Conservation (phyloP, 2,329 filamentous ascomycete genomes). For the Coniochaeta prunicola region DNA sequence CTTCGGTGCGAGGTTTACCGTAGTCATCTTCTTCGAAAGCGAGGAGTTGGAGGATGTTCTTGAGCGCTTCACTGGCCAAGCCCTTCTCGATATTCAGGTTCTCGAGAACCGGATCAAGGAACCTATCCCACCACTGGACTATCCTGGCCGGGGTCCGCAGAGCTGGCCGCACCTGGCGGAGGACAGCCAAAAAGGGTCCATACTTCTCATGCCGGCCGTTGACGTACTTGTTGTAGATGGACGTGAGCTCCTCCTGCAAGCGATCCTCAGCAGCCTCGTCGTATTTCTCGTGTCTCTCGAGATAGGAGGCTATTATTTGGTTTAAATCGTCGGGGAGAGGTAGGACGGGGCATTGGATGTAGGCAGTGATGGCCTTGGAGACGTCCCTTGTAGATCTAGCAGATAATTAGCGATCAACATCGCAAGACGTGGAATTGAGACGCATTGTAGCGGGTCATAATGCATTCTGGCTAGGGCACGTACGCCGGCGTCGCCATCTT, state of each 20-base stretch:
- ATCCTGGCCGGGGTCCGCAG: slow-evolving; percentile 57
- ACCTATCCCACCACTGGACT: slow-evolving; percentile 64
- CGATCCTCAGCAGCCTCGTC: slow-evolving; percentile 65
- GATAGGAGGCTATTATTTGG: slow-evolving; percentile 56
- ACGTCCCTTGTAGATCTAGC: slow-evolving; percentile 54
- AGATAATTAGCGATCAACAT: background rate
- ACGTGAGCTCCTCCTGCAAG: slow-evolving; percentile 64
- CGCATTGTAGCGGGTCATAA: background rate
- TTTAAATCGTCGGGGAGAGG: slow-evolving; percentile 62
- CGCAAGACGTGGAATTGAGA: background rate
- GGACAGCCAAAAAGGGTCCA: slow-evolving; percentile 60
- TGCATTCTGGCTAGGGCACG: background rate
- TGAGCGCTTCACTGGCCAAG: slow-evolving; percentile 56
- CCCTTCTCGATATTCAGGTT: slow-evolving; percentile 54
- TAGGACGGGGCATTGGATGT: slow-evolving; percentile 39
- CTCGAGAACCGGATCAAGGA: slow-evolving; percentile 47
- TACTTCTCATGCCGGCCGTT: slow-evolving; percentile 47
- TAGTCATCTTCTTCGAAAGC: slow-evolving; percentile 52
- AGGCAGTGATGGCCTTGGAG: slow-evolving; percentile 46
- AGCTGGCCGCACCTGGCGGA: slow-evolving; percentile 56
- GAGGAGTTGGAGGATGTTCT: slow-evolving; percentile 58
- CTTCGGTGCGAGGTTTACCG: slow-evolving; percentile 29
- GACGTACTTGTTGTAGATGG: slow-evolving; percentile 59
- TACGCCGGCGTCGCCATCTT: background rate
- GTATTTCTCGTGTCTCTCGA: slow-evolving; percentile 58